Evolutionary conservation across 176 grass and related monocot species (phyloP), one percentile per base, ranked within the genome.

Genomic region (Aechmea fasciata): DNA sequence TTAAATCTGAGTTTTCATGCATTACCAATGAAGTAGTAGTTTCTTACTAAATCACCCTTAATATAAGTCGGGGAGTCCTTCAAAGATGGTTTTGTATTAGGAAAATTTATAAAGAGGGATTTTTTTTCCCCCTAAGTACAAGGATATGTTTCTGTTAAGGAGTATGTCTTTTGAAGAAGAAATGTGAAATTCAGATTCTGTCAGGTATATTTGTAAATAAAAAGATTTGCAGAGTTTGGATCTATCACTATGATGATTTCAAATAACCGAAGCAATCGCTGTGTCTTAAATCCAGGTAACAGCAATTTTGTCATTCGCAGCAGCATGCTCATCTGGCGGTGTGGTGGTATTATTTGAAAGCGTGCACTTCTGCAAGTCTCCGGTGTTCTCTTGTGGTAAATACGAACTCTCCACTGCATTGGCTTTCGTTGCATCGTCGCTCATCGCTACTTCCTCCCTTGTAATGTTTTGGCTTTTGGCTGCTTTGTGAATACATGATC

Each of bases 381-480:
- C 87, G 13, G 72, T 80, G 68, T 50, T 83, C 8, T 71, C 79
- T 1, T 90, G 87, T 15, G 69, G 79, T 2, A 75, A 65, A 19
- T 90, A 73, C 8, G 76, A 75, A 52, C 53, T 90, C 25, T 83
- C 83, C 0, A 79, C 85, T 33, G 59, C 77, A 15, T 73, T 90
- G 47, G 83, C 79, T 10, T 90, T 90, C 76, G 77, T 85, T n/a
- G 77, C 83, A 17, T 90, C 83, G 83, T 76, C 83, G 20, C 82
- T 90, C 68, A 77, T 82, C 6, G 79, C 87, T 22, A 85, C 76
- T 10, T 90, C 87, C 17, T 80, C 87, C 13, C 59, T 83, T n/a
- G 84, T 81, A 29, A 85, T 85, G 87, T 90, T 90, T 69, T 85
- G 87, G 87, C 64, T 90, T 14, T 51, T 85, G 62, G 79, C 73